Evolutionary conservation across 2,329 filamentous ascomycete genomes (phyloP).

Genomic region (Talaromyces islandicus): DNA sequence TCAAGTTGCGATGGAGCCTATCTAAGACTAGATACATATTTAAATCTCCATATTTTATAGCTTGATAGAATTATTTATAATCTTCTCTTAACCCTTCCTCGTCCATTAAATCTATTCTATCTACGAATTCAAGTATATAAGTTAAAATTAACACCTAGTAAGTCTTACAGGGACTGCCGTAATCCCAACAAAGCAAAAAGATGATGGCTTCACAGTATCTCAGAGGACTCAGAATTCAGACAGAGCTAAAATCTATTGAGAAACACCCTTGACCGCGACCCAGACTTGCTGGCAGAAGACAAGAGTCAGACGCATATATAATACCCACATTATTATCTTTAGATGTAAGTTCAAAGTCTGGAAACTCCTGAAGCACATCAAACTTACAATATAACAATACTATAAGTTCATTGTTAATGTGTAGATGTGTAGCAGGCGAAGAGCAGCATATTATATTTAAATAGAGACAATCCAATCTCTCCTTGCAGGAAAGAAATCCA

Average conservation of each 20-base stretch:
- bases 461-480: slow-evolving; percentile 9
- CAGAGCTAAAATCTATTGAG: slow-evolving; percentile 1
- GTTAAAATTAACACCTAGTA: slow-evolving; percentile 18
- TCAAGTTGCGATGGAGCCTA: slow-evolving; percentile 12
- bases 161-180: slow-evolving; percentile 4
- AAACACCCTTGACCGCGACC: slow-evolving; percentile 15
- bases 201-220: slow-evolving; percentile 18
- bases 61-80: slow-evolving; percentile 15
- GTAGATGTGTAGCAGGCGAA: slow-evolving; percentile 11
- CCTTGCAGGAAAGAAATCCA: slow-evolving; percentile 14
- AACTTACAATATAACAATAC: slow-evolving; percentile 17
- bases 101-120: slow-evolving; percentile 15
- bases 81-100: slow-evolving; percentile 12
- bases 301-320: slow-evolving; percentile 15
- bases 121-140: slow-evolving; percentile 18
- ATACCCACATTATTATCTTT: slow-evolving; percentile 3
- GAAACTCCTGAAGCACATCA: slow-evolving; percentile 14
- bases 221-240: slow-evolving; percentile 14
- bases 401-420: slow-evolving; percentile 14
- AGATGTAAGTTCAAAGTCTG: not conserved
- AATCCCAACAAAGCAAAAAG: slow-evolving; percentile 16
- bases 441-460: not conserved
- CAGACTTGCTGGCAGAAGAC: slow-evolving; percentile 11
- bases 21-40: slow-evolving; percentile 16
- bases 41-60: slow-evolving; percentile 14